Evolutionary conservation across 176 grass and related monocot genomes (phyloP).

Genomic region (Eremochloa ophiuroides): DNA sequence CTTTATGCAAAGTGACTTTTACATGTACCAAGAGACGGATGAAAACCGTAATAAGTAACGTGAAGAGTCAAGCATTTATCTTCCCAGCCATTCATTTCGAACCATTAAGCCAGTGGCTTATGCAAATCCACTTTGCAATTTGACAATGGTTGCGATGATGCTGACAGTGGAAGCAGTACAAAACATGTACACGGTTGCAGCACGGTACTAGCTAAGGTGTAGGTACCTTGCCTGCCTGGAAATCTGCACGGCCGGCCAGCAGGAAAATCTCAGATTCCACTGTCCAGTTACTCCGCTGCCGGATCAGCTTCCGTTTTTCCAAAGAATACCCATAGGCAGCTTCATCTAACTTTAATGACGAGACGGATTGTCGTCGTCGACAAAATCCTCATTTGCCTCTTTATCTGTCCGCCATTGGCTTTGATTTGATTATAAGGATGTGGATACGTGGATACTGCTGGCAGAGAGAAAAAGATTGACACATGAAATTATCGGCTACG

Average conservation of each 20-base stretch:
- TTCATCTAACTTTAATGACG: background rate
- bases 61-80: background rate
- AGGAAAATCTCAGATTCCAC: background rate
- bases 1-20: background rate
- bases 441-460: background rate
- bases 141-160: background rate
- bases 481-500: background rate
- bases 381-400: background rate
- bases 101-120: background rate
- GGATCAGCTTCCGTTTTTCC: too few relatives aligned
- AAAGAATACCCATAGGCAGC: background rate
- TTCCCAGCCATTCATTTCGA: background rate
- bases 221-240: background rate
- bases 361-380: background rate
- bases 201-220: too few relatives aligned
- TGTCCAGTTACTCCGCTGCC: background rate
- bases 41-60: background rate
- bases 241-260: background rate
- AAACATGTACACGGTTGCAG: too few relatives aligned
- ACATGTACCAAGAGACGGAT: background rate
- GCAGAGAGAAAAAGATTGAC: too few relatives aligned
- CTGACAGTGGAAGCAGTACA: background rate
- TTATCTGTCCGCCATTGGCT: background rate
- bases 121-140: background rate
- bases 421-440: too few relatives aligned